These are phyloP conservation scores for Monilinia fructicola DNA, from an alignment of 2,329 filamentous ascomycete genomes.

Conservation along the genomic window DNA sequence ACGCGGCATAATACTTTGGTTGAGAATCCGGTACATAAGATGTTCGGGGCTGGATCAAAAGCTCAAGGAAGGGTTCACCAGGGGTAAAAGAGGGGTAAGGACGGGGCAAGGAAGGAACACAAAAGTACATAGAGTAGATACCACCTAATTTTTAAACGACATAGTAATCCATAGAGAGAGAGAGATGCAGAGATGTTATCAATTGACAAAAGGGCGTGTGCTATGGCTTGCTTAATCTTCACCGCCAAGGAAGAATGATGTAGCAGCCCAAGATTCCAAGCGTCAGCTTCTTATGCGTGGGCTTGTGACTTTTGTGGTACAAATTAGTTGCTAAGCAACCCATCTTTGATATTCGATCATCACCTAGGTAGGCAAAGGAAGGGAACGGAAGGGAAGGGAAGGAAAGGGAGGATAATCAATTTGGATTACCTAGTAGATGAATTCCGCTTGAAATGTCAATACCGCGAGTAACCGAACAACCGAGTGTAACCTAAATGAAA, in stretches of 20 bases:
- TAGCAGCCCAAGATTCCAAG: neutral
- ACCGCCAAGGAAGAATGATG: neutral
- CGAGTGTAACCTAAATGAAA: no score
- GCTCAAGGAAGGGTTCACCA: neutral
- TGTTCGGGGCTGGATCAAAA: neutral
- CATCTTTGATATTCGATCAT: no score
- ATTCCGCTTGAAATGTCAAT: no score
- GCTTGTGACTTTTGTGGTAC: no score
- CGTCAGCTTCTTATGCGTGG: neutral
- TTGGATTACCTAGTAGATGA: no score
- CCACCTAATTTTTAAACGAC: slow-evolving; percentile 16
- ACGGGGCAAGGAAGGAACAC: neutral
- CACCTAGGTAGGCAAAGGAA: no score
- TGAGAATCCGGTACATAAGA: neutral
- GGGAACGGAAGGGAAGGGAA: no score
- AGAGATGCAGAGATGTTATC: no score
- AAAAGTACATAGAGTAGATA: slow-evolving; percentile 1
- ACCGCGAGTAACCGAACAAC: no score
- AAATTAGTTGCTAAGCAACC: neutral
- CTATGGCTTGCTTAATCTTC: neutral
- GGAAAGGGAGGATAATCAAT: no score
- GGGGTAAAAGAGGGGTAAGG: no score
- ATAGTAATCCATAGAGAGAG: neutral
- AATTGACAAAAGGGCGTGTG: neutral
- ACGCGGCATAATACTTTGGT: slow-evolving; percentile 5